Percentiles rank a stretch among this genome's conserved stretches.
Conservation (phyloP, 768 basidiomycete genomes). For the Mycena chlorophos region DNA sequence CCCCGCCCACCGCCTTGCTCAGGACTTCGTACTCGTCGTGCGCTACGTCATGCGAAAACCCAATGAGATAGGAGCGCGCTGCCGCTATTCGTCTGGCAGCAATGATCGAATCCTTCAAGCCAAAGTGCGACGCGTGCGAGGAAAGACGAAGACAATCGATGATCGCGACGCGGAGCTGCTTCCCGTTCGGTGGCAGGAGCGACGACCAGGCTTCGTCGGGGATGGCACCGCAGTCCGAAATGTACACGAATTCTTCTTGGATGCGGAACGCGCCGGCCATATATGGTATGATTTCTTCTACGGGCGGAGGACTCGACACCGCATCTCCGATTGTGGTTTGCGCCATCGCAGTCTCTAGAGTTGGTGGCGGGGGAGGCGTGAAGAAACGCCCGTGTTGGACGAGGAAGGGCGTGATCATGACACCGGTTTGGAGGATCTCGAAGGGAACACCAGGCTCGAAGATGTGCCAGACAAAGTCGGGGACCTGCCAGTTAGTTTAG, state of each 20-base stretch:
- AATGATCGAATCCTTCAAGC: conserved; percentile 61
- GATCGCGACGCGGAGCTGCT: conserved; percentile 56
- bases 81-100: conserved; percentile 60
- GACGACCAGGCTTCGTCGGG: conserved; percentile 66
- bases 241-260: conserved; percentile 66
- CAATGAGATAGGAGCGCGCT: conserved; percentile 65
- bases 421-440: conserved; percentile 63
- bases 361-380: conserved; percentile 38
- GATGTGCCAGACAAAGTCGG: conserved; percentile 81
- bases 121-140: conserved; percentile 78
- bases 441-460: conserved; percentile 67
- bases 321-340: conserved; percentile 1
- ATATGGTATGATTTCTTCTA: conserved; percentile 52
- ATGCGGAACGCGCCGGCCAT: conserved; percentile 67
- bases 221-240: conserved; percentile 82
- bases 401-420: conserved; percentile 65
- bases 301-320: neutral
- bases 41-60: conserved; percentile 73
- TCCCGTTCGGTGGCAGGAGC: conserved; percentile 37
- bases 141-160: conserved; percentile 74
- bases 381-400: conserved; percentile 79
- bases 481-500: conserved; percentile 54
- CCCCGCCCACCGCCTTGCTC: conserved; percentile 49
- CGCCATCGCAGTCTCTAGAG: conserved; percentile 15
- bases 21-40: conserved; percentile 79